These are phyloP conservation scores for Globisporangium uncinulatum DNA, from an alignment of 352 stramenopile species.

Conservation along the genomic window DNA sequence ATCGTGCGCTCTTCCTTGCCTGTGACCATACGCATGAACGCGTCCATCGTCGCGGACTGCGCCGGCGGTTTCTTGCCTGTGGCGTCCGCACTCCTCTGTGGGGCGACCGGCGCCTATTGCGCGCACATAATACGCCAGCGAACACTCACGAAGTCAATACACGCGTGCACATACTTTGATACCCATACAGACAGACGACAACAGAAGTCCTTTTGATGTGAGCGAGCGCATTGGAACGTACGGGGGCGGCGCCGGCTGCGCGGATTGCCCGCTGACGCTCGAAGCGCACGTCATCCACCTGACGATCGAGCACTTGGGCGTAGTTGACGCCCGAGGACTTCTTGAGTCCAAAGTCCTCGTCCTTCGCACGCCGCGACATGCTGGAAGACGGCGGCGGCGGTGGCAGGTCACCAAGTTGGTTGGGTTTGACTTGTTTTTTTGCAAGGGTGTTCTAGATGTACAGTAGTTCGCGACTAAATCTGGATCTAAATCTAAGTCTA, in stretches of 20 bases:
- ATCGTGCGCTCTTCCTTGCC: constrained; percentile 93
- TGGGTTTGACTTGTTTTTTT: not conserved
- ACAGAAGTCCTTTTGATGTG: not conserved
- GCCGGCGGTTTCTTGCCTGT: constrained; percentile 17
- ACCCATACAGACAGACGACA: too few species aligned
- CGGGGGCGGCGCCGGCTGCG: constrained; percentile 21
- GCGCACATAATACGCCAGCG: not conserved
- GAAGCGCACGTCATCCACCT: constrained; percentile 83
- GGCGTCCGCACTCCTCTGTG: not conserved
- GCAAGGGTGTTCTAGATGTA: too few species aligned
- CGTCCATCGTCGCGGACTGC: constrained; percentile 88
- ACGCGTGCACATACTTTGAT: too few species aligned
- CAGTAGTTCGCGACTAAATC: too few species aligned
- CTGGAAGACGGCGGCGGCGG: not conserved
- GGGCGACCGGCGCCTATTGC: not conserved
- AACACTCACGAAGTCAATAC: too few species aligned
- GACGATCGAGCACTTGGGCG: constrained; percentile 66
- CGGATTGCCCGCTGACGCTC: constrained; percentile 65
- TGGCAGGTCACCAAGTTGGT: not conserved
- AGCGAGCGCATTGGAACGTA: constrained; percentile 15
- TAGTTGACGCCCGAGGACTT: constrained; percentile 83
- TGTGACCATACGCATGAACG: constrained; percentile 91
- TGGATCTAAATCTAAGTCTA: too few species aligned
- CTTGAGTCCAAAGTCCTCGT: constrained; percentile 66
- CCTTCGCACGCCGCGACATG: constrained; percentile 23